Base-by-base conservation (phyloP, 1,284 basidiomycete genomes). In the Entoloma clypeatum region DNA sequence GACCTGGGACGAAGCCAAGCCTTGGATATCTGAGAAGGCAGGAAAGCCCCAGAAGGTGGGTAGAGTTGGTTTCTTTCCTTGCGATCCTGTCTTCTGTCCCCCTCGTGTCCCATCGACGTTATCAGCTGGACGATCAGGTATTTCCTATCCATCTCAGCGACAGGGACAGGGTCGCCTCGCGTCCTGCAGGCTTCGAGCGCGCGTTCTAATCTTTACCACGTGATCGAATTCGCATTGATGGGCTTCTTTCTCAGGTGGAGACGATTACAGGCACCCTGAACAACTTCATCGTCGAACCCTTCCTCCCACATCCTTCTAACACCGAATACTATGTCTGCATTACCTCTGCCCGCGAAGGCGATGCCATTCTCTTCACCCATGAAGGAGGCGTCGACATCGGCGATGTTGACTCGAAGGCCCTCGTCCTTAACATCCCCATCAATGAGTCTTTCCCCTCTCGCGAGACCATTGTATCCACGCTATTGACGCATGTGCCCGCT, bases 271-370 rank as follows among this genome's bases (percentile, higher is more conserved):
- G 95, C 49, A 95, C 92, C 18, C 79, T 99, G 56, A 95, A 87
- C 77, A 96, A 86, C 66, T 99, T 98, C 71, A 96, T 99, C 67
- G 81, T 98, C 53, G 95, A 99, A 72, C 95, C 95, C 24, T 97
- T 99, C 83, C 78, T 95, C 45, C 95, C 95, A 39, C 95, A 99
- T 64, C 85, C 90, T 3, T 81, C 90, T 47, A 76, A 94, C 64
- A 90, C 91, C 54, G 95, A 99, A 65, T 98, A 92, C 74, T 99
- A 98, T 68, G 89, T 99, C 61, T 99, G 95, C 71, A 91, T 99
- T 71, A 97, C 87, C 70, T 98, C 95, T 23, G 81, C 81, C 17
- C 90, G 95, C 56, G 90, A 97, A 62, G 93, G 92, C 48, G 95
- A 99, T 64, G 81, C 86, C 50, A 96, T 99, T 63, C 87, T 98